A percentile compares a stretch with the other conserved stretches of the same genome.
phyloP scores from a whole-genome alignment of 108 stramenopile species.

The Mayamaea pseudoterrestris region DNA sequence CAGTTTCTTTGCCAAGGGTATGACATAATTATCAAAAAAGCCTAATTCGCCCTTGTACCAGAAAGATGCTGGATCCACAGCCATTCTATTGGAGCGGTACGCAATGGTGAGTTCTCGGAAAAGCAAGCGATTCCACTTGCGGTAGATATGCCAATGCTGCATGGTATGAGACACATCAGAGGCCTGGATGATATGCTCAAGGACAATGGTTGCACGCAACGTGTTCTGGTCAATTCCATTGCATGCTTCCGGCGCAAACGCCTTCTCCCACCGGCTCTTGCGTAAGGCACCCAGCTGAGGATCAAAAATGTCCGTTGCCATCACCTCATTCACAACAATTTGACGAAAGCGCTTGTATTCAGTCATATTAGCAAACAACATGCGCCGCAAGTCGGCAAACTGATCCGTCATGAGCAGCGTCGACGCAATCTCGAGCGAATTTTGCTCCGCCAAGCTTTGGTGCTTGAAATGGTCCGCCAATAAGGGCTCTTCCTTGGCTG shows the following conservation, averaged over 20 bases:
- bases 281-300: neutral
- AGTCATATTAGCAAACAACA: neutral
- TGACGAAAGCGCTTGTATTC: constrained; percentile 4
- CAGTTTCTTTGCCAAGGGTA: constrained; percentile 5
- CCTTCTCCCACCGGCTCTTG: constrained; percentile 9
- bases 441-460: constrained; percentile 8
- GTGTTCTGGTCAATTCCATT: neutral
- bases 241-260: constrained; percentile 1
- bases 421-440: constrained; percentile 6
- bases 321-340: constrained; percentile 8
- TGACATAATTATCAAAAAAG: constrained; percentile 7
- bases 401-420: neutral
- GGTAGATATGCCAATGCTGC: constrained; percentile 30
- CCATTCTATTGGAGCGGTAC: neutral
- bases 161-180: constrained; percentile 39
- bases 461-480: neutral
- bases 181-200: constrained; percentile 39
- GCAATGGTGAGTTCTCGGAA: neutral
- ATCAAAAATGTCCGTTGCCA: constrained; percentile 10
- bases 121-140: neutral
- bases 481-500: constrained; percentile 1
- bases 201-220: constrained; percentile 23
- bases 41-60: constrained; percentile 1
- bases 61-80: neutral
- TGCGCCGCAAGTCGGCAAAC: neutral